Evolutionary conservation across 805 yeast genomes (phyloP).

Genomic region (Candida vartiovaarae): DNA sequence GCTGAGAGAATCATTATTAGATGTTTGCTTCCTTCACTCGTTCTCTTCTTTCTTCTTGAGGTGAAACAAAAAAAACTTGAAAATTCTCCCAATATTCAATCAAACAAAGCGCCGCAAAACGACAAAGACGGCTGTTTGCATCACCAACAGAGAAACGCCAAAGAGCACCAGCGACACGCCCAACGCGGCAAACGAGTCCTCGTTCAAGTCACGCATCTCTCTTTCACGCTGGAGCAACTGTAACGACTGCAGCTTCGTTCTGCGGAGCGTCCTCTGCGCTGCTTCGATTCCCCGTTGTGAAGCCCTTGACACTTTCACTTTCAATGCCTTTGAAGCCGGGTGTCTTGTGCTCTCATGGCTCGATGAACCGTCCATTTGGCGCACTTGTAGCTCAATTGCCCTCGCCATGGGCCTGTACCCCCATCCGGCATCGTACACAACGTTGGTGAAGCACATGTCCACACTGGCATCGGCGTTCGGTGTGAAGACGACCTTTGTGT

Average conservation of each 20-base stretch:
- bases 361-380: conserved; percentile 1
- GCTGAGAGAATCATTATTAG: conserved; percentile 59
- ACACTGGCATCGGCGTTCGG: conserved; percentile 8
- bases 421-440: conserved; percentile 30
- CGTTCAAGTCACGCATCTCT: conserved; percentile 16
- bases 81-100: no score
- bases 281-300: neutral
- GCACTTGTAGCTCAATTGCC: conserved; percentile 2
- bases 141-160: conserved; percentile 7
- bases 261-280: neutral
- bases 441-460: conserved; percentile 25
- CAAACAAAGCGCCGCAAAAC: conserved; percentile 4
- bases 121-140: conserved; percentile 7
- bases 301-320: neutral
- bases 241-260: neutral
- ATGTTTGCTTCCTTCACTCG: neutral
- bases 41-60: neutral
- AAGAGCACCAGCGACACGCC: conserved; percentile 6
- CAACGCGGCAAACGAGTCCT: conserved; percentile 9
- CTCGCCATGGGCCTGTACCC: conserved; percentile 16
- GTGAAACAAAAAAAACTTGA: neutral
- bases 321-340: neutral
- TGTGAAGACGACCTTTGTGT: conserved; percentile 8
- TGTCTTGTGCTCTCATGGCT: neutral
- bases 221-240: conserved; percentile 10